Percentiles rank a stretch among this genome's conserved stretches.
phyloP scores from a whole-genome alignment of 2,329 filamentous ascomycete species.

The Ceratocystis albifundus region DNA sequence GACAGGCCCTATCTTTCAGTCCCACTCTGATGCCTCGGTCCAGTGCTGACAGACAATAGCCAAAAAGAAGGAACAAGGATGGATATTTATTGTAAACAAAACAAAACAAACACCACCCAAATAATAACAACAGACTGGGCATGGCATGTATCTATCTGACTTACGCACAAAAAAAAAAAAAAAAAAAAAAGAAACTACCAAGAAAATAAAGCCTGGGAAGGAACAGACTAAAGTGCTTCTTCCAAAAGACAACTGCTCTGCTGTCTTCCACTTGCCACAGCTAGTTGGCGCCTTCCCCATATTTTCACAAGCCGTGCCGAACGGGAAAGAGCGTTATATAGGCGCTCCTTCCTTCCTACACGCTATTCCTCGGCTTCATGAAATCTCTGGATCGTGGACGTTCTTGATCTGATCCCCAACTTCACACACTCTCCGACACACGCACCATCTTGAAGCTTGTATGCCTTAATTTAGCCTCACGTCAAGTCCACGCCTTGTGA shows the following conservation, averaged over 20 bases:
- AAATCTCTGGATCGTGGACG: background rate
- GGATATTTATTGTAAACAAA: background rate
- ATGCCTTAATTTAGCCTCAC: no score
- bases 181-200: no score
- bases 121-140: background rate
- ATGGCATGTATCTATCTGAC: background rate
- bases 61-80: background rate
- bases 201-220: no score
- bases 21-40: background rate
- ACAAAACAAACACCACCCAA: background rate
- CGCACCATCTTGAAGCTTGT: no score
- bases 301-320: constrained; percentile 1
- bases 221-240: no score
- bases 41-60: background rate
- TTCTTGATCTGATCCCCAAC: background rate
- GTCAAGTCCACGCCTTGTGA: no score
- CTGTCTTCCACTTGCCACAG: no score
- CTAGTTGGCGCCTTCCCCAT: background rate
- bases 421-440: background rate
- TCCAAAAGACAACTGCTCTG: no score
- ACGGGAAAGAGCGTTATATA: background rate
- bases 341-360: background rate
- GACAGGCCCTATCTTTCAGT: background rate
- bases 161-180: background rate
- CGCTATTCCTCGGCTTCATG: background rate